Conservation (phyloP, 2,329 filamentous ascomycete species). For the Exserohilum turcica region DNA sequence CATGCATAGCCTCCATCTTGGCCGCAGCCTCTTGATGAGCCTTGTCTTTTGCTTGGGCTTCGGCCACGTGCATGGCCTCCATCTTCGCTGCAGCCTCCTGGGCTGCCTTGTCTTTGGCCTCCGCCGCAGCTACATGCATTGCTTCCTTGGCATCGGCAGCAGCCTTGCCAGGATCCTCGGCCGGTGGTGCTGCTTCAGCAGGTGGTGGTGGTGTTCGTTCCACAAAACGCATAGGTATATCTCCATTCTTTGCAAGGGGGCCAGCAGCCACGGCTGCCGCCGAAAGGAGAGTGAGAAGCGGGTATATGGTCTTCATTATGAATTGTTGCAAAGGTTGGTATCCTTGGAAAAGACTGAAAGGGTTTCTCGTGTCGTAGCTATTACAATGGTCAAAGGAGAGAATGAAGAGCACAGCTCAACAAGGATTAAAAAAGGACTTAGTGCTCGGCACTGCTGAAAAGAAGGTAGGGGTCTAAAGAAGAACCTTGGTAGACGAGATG, state of each 20-base stretch:
- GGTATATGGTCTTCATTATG: conserved; percentile 35
- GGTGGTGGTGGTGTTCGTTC: conserved; percentile 20
- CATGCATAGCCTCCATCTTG: conserved; percentile 27
- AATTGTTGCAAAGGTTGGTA: neutral
- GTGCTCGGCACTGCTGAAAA: conserved; percentile 30
- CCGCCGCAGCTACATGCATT: conserved; percentile 17
- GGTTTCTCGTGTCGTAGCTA: conserved; percentile 4
- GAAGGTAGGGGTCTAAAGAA: conserved; percentile 17
- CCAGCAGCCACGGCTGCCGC: conserved; percentile 27
- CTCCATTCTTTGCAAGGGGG: conserved; percentile 19
- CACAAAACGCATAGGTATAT: conserved; percentile 9
- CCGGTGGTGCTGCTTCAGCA: conserved; percentile 10
- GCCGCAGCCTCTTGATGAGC: conserved; percentile 21
- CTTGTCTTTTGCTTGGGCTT: conserved; percentile 18
- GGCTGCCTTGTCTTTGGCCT: conserved; percentile 16
- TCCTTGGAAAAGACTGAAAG: conserved; percentile 1
- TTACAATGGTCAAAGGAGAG: conserved; percentile 15
- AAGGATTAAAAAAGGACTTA: conserved; percentile 23
- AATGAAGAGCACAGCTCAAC: conserved; percentile 32
- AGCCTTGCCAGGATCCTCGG: conserved; percentile 12
- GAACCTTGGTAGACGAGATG: conserved; percentile 7
- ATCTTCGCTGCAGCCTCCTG: conserved; percentile 24
- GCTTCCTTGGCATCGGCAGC: conserved; percentile 14
- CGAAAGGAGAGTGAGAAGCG: conserved; percentile 30
- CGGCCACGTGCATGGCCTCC: conserved; percentile 24